Percentiles rank a stretch among this genome's conserved stretches.
Conservation (phyloP, 164 flowering plant species). For the Magnolia sinica region DNA sequence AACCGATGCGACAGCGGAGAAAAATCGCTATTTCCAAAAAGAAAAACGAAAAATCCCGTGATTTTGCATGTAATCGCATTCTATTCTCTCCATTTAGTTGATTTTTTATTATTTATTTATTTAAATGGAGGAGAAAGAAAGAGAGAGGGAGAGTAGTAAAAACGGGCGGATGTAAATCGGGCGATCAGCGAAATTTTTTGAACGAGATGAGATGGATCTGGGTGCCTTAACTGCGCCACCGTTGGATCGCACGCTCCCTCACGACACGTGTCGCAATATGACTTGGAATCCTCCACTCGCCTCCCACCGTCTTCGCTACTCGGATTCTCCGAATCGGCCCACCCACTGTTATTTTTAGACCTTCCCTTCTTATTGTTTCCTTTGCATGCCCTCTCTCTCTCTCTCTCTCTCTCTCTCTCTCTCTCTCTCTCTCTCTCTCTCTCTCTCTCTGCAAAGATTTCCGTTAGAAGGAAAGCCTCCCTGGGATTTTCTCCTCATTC, state of each 20-base stretch:
- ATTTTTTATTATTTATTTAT: too few species aligned
- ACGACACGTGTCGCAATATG: neutral
- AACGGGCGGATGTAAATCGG: neutral
- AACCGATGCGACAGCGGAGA: neutral
- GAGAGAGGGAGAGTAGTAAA: neutral
- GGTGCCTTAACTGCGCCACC: neutral
- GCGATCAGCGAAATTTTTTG: neutral
- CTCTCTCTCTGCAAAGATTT: neutral
- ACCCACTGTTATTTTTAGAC: neutral
- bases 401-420: neutral
- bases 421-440: neutral
- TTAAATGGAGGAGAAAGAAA: too few species aligned
- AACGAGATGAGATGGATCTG: neutral
- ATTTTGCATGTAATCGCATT: neutral
- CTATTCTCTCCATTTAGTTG: too few species aligned
- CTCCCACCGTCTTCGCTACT: neutral
- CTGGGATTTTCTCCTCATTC: neutral
- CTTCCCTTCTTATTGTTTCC: neutral
- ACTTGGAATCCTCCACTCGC: neutral
- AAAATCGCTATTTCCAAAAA: too few species aligned
- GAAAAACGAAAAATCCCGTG: neutral
- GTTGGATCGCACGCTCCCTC: slow-evolving; percentile 2
- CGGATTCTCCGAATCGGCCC: neutral
- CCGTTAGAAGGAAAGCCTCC: neutral
- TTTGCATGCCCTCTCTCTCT: neutral